Evolutionary conservation across 2,329 filamentous ascomycete species (phyloP), one percentile per base, ranked within the genome.

Genomic region (Apiospora malaysiana): DNA sequence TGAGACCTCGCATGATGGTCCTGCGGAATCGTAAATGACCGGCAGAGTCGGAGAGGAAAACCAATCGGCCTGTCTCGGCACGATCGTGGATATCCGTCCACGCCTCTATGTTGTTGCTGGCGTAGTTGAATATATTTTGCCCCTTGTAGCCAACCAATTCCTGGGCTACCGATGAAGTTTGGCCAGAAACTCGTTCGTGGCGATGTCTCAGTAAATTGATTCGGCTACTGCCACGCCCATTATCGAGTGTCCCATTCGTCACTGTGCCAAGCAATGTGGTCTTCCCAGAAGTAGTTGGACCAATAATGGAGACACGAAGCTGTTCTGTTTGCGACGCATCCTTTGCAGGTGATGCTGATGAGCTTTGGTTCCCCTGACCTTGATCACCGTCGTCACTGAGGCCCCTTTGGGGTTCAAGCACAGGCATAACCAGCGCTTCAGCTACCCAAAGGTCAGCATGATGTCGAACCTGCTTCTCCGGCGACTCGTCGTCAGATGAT

Each of bases 31-130:
- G 90, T 47, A 95, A 92, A 74, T 97, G 93, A 0, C 96, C 96
- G 21, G 95, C 95, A 65, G 95, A 97, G 81, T 99, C 96, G 0
- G 94, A 94, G 8, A 98, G 85, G 75, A 98, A 95, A 6, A 96
- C 94, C 4, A 99, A 83, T 25, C 95, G 91, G 2, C 92, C 93
- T 71, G 87, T 83, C 72, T 91, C 89, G 0, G 94, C 90, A 67
- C 91, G 89, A 47, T 93, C 91, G 79, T 99, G 96, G 69, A 98
- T 96, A 79, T 98, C 95, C 69, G 93, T 91, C 96, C 96, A 99
- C 0, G 94, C 95, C 71, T 94, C 93, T 66, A 98, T 91, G 78
- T 97, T 94, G 18, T 91, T 91, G 72, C 92, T 92, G 3, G 93
- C 91, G 79, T 97, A 98, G 79, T 97, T 98, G 77, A 97, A 85